phyloP scores from a whole-genome alignment of 805 yeast species.

The Lipomyces japonicus region DNA sequence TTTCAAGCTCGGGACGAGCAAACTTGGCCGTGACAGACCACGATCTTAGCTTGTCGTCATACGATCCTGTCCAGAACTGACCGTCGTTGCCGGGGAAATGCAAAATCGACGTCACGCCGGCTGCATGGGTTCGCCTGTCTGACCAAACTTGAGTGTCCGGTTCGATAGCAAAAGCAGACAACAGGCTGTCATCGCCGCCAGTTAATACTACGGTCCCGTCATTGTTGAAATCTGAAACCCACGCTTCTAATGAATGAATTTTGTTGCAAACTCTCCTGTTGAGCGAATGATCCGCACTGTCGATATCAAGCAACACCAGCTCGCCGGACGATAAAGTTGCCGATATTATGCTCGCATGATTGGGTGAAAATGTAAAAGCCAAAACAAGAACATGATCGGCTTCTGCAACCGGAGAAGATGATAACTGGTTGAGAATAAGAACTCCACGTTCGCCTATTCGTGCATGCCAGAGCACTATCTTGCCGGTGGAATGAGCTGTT shows the following conservation, averaged over 20 bases:
- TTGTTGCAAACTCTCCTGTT: neutral
- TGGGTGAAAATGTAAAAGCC: constrained; percentile 57
- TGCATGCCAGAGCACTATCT: constrained; percentile 59
- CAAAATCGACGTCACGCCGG: constrained; percentile 85
- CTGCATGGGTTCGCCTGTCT: constrained; percentile 63
- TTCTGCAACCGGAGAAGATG: constrained; percentile 5
- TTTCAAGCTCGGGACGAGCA: constrained; percentile 42
- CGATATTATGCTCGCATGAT: constrained; percentile 39
- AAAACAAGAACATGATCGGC: constrained; percentile 39
- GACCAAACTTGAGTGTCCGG: constrained; percentile 30
- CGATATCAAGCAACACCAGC: constrained; percentile 33
- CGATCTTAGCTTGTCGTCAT: constrained; percentile 72
- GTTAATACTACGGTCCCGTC: constrained; percentile 48
- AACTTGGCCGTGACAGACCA: constrained; percentile 58
- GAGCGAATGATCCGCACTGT: neutral
- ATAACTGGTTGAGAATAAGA: neutral
- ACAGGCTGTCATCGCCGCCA: constrained; percentile 85
- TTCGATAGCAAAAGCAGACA: constrained; percentile 44
- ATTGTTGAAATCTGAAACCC: constrained; percentile 74
- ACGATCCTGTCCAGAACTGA: constrained; percentile 79
- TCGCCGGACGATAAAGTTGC: constrained; percentile 71
- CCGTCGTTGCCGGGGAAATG: constrained; percentile 45
- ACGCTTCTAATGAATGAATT: constrained; percentile 71
- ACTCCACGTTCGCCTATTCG: constrained; percentile 8
- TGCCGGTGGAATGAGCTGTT: constrained; percentile 81